Base-by-base conservation (phyloP, 805 yeast species). In the Sungouiella thailandica region DNA sequence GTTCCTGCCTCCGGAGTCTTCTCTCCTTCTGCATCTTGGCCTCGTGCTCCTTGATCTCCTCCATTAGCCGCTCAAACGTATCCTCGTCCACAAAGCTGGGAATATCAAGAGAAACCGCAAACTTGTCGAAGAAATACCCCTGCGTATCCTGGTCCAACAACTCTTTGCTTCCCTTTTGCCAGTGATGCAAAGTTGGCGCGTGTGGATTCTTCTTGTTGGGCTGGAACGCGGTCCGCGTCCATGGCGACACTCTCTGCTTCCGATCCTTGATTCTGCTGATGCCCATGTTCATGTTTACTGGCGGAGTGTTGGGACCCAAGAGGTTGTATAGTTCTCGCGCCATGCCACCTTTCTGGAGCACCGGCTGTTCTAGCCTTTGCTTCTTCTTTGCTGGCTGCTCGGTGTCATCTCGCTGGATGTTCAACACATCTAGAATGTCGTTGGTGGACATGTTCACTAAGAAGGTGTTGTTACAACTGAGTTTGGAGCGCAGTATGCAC, bases 261-360 rank as follows among this genome's bases (percentile, higher is more conserved):
- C 77, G 72, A 39, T 80, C 85, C 43, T 80, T 82, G 68, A 67
- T n/a, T 72, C 73, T n/a, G 73, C 36, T 43, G 25, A 46, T 37
- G 4, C 46, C 48, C 14, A 50, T 25, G 15, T 45, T 44, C n/a
- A 67, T 36, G 36, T 43, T 57, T n/a, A 65, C 75, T 0, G 97
- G 89, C 1, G 98, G 96, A 2, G 95, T 78, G 56, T 87, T 87
- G 25, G 93, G 89, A 4, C 99, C 98, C 25, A 93, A 65, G 34
- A 94, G 69, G 44, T 83, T 83, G 58, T 83, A 89, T 34, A 93
- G 65, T 55, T 93, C 98, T 46, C 97, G 73, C 42, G 85, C 89
- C 76, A 90, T 83, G 17, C 95, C 95, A 2, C 78, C 65, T 28
- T 69, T 49, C 39, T 12, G 49, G 42, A 37, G 41, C 26, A 31